Evolutionary conservation across 164 flowering plant species (phyloP), one percentile per base, ranked within the genome.

Genomic region (Cinnamomum micranthum): DNA sequence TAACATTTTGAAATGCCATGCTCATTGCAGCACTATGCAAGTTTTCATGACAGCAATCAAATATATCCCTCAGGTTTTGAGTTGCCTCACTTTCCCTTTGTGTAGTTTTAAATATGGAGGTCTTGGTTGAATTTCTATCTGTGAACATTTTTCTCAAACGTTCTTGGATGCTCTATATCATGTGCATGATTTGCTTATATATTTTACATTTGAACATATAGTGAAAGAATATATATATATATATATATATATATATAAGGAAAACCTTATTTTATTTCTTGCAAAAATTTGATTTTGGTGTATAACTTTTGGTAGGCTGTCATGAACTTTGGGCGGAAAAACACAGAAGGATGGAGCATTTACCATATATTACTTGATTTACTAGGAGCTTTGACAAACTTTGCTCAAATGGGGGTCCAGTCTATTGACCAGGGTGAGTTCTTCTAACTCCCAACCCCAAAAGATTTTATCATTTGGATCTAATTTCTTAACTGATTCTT

Each of bases 341-440:
- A 94, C 86, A 95, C 99, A 23, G 86, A 80, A 20, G 99, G 99
- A 67, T 95, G 90, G 85, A 95, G 99, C 87, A 92, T 93, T 71
- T 97, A 95, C 17, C 87, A 87, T 79, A 89, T 92, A 73, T 78
- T 93, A 79, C 95, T 93, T 35, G 99, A 93, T 82, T 85, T 95
- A 65, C 68, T 77, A 63, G 99, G 99, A 76, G 97, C 95, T 2
- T 24, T 91, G 60, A 79, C 95, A 51, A 93, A 86, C 81, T 91
- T 87, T 75, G 85, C 78, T 3, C 98, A 95, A 80, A 92, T 95
- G 99, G 86, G 80, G 14, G 79, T 86, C 74, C 99, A 95, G 77
- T 92, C 99, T 64, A 86, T 95, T 51, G 99, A 95, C 78, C 99
- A 95, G 81, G 81, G 99, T 93, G 55, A 63, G 86, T 41, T 15